phyloP scores from a whole-genome alignment of 2,329 filamentous ascomycete genomes.

The Cladosporium sp. region DNA sequence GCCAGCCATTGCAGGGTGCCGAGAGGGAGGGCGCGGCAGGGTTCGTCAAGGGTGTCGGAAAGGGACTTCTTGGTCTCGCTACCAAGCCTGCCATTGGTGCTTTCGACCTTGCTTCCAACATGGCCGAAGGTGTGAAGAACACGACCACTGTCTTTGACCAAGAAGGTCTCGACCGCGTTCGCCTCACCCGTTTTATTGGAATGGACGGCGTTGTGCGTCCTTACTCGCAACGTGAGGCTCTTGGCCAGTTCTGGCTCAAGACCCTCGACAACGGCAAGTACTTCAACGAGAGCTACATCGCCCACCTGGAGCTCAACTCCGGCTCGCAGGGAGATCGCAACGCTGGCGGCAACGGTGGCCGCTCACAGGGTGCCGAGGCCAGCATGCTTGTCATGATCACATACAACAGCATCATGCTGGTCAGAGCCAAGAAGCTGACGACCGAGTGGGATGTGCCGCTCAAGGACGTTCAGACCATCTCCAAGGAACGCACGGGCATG shows the following conservation, averaged over 20 bases:
- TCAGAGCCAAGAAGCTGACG: conserved; percentile 79
- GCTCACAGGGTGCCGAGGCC: conserved; percentile 28
- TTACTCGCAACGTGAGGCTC: conserved; percentile 89
- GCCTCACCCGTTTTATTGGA: conserved; percentile 89
- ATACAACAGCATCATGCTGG: conserved; percentile 76
- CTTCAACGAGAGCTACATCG: conserved; percentile 97
- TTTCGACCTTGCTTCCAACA: conserved; percentile 93
- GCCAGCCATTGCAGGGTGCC: conserved; percentile 91
- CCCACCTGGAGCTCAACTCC: conserved; percentile 75
- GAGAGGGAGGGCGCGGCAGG: conserved; percentile 92
- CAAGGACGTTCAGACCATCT: conserved; percentile 95
- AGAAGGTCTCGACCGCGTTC: conserved; percentile 88
- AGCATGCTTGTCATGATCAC: conserved; percentile 68
- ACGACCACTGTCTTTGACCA: conserved; percentile 98
- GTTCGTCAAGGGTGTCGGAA: conserved; percentile 97
- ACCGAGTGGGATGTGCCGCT: conserved; percentile 96
- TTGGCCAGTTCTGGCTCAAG: conserved; percentile 98
- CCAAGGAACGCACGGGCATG: conserved; percentile 92
- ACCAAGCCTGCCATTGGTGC: conserved; percentile 97
- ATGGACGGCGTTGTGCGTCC: conserved; percentile 91
- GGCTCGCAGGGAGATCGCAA: conserved; percentile 66
- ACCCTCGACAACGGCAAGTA: conserved; percentile 96
- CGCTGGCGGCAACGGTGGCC: conserved; percentile 20
- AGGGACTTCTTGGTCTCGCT: conserved; percentile 88
- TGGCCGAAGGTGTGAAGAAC: conserved; percentile 96